These are phyloP conservation scores for Cymbidium sinense DNA, from an alignment of 106 monocot genomes.

Conservation along the genomic window DNA sequence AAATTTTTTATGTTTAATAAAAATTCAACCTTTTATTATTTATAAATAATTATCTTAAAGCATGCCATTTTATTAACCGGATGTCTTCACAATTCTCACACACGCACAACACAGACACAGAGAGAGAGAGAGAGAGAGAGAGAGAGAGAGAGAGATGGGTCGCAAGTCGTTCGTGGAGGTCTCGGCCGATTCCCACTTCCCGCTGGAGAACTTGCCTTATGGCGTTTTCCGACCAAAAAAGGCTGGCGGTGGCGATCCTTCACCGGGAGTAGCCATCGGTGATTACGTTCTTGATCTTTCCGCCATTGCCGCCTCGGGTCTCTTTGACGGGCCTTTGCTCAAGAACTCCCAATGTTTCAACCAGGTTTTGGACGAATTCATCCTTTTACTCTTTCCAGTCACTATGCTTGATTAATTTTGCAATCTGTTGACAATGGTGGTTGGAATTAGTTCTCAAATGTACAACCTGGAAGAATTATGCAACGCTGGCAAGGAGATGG, in stretches of 20 bases:
- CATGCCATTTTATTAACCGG: too few species aligned
- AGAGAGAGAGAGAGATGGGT: constrained; percentile 24
- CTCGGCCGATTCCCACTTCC: constrained; percentile 72
- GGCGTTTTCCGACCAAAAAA: constrained; percentile 68
- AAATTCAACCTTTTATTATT: too few species aligned
- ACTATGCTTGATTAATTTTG: not conserved
- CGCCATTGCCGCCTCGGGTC: constrained; percentile 60
- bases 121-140: not conserved
- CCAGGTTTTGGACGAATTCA: constrained; percentile 37
- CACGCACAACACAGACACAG: too few species aligned
- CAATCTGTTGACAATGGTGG: not conserved
- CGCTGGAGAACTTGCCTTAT: constrained; percentile 88
- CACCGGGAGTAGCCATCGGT: constrained; percentile 83
- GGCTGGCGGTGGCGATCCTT: constrained; percentile 1
- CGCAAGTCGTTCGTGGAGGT: constrained; percentile 81
- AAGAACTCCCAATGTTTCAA: constrained; percentile 60
- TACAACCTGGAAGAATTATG: not conserved
- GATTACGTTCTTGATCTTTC: constrained; percentile 86
- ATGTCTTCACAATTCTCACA: too few species aligned
- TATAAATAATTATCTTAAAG: too few species aligned
- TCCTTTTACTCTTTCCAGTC: not conserved
- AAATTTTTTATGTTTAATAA: too few species aligned
- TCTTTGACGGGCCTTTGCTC: constrained; percentile 81
- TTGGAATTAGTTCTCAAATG: not conserved
- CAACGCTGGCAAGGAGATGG: not conserved